Conservation (phyloP, 345 rosid species). For the Toxicodendron radicans region DNA sequence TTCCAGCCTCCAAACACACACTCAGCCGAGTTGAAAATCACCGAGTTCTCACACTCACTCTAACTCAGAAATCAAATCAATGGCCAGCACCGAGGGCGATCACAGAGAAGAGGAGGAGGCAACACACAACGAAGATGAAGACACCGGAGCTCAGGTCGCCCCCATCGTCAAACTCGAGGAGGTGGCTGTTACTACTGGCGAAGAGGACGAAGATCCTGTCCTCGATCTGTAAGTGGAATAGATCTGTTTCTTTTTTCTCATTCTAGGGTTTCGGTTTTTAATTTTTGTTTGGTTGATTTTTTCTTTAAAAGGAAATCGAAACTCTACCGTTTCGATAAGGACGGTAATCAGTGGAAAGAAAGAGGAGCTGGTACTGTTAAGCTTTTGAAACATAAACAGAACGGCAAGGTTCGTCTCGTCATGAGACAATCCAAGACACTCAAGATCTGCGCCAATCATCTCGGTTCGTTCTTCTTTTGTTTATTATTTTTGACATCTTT, state of each 20-base stretch:
- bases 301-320: conserved; percentile 66
- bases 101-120: conserved; percentile 69
- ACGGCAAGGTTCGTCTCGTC: conserved; percentile 83
- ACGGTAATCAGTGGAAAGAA: conserved; percentile 89
- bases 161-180: conserved; percentile 85
- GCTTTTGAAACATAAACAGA: conserved; percentile 76
- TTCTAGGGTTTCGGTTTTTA: neutral
- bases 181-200: conserved; percentile 83
- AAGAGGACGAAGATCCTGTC: conserved; percentile 77
- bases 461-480: conserved; percentile 38
- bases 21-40: neutral
- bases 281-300: conserved; percentile 3
- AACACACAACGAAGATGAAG: conserved; percentile 80
- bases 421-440: conserved; percentile 94
- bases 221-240: conserved; percentile 63
- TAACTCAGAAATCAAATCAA: conserved; percentile 14
- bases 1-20: neutral
- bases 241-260: conserved; percentile 5
- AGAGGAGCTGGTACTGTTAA: conserved; percentile 91
- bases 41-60: neutral
- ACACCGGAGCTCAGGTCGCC: conserved; percentile 90
- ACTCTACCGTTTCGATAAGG: conserved; percentile 82
- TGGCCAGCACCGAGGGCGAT: conserved; percentile 56
- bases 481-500: neutral
- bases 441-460: conserved; percentile 98